These are phyloP conservation scores for Tetrapisispora arboricola DNA, from an alignment of 805 yeast species.

Conservation along the genomic window DNA sequence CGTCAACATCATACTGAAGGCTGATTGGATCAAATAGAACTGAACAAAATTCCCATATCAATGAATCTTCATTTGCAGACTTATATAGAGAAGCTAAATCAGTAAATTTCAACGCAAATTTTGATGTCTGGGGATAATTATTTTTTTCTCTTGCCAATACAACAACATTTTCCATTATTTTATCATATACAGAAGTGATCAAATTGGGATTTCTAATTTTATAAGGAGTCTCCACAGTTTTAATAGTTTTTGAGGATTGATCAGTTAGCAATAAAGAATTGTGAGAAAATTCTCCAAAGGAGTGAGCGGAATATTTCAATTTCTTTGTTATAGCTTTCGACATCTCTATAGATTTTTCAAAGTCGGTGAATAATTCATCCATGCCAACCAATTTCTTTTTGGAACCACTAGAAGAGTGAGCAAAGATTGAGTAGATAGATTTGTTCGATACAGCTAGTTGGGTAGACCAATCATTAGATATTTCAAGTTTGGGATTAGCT, in stretches of 20 bases:
- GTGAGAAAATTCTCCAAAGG: slow-evolving; percentile 17
- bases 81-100: slow-evolving; percentile 12
- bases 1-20: slow-evolving; percentile 14
- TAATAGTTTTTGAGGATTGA: background rate
- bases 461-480: slow-evolving; percentile 51
- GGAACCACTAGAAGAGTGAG: slow-evolving; percentile 6
- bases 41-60: slow-evolving; percentile 48
- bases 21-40: slow-evolving; percentile 45
- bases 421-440: slow-evolving; percentile 26
- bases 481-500: slow-evolving; percentile 37
- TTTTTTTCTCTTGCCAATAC: slow-evolving; percentile 23
- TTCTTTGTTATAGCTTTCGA: slow-evolving; percentile 16
- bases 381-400: slow-evolving; percentile 5
- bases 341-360: slow-evolving; percentile 27
- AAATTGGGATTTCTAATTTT: background rate
- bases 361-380: slow-evolving; percentile 32
- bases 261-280: slow-evolving; percentile 12
- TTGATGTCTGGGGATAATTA: slow-evolving; percentile 30
- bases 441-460: slow-evolving; percentile 46
- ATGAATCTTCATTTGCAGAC: slow-evolving; percentile 16
- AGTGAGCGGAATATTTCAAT: slow-evolving; percentile 6
- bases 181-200: slow-evolving; percentile 3
- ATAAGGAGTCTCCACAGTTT: background rate
- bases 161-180: slow-evolving; percentile 17
- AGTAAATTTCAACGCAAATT: slow-evolving; percentile 29